These are phyloP conservation scores for Suhomyces bolitotheri DNA, from an alignment of 1,139 yeast species.

Conservation along the genomic window DNA sequence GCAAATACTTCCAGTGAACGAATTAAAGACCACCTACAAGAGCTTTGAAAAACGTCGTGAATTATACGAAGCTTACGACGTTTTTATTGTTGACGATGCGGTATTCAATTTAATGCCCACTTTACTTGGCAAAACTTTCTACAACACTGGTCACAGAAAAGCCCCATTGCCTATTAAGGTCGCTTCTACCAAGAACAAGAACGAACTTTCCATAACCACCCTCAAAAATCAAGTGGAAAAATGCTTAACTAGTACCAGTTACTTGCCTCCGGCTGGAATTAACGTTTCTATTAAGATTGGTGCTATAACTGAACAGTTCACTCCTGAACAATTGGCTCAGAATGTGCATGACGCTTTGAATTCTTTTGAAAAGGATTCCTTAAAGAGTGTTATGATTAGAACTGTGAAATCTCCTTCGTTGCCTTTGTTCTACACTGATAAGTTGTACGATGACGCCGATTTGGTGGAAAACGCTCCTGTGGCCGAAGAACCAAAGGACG, in stretches of 20 bases:
- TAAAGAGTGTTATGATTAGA: conserved; percentile 69
- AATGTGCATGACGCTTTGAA: conserved; percentile 61
- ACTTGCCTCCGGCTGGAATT: conserved; percentile 74
- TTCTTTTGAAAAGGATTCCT: conserved; percentile 43
- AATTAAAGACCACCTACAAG: conserved; percentile 66
- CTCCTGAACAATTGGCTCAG: conserved; percentile 38
- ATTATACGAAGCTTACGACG: conserved; percentile 58
- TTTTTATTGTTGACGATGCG: conserved; percentile 83
- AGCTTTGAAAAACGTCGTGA: conserved; percentile 72
- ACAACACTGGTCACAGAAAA: conserved; percentile 52
- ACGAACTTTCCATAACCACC: conserved; percentile 54
- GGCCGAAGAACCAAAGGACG: conserved; percentile 27
- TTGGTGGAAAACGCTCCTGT: conserved; percentile 20
- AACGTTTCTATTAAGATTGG: conserved; percentile 72
- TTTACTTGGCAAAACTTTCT: conserved; percentile 77
- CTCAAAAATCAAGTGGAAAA: conserved; percentile 61
- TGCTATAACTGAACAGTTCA: conserved; percentile 36
- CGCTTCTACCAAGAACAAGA: conserved; percentile 33
- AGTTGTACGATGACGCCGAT: conserved; percentile 47
- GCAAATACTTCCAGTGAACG: conserved; percentile 54
- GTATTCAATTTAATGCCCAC: conserved; percentile 79
- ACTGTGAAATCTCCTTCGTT: conserved; percentile 74
- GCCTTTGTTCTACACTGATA: conserved; percentile 74
- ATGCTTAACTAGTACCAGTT: conserved; percentile 58
- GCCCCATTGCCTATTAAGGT: conserved; percentile 72